A percentile compares a stretch with the other conserved stretches of the same genome.
phyloP scores from a whole-genome alignment of 2,329 filamentous ascomycete genomes.

The Xylaria multiplex region DNA sequence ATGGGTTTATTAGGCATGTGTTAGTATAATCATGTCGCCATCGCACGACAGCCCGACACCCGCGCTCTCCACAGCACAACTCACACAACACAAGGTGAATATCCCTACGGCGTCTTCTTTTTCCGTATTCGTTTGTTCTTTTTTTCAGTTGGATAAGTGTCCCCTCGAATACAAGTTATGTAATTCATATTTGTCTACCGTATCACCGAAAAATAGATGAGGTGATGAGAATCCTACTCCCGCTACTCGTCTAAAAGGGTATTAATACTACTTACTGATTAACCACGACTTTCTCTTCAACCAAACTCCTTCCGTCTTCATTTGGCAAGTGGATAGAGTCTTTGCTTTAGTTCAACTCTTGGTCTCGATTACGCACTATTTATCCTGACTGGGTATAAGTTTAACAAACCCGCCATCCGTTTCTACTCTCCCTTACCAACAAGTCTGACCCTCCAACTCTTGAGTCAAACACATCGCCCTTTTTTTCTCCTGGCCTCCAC shows the following conservation, averaged over 20 bases:
- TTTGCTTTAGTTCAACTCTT: constrained; percentile 2
- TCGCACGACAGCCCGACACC: constrained; percentile 42
- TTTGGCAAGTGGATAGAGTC: constrained; percentile 20
- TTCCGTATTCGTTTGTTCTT: too few species aligned
- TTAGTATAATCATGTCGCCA: constrained; percentile 37
- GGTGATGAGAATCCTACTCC: constrained; percentile 14
- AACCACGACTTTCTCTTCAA: constrained; percentile 1
- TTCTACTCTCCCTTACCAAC: constrained; percentile 16
- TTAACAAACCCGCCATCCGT: constrained; percentile 13
- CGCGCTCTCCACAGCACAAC: constrained; percentile 33
- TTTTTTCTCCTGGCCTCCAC: neutral
- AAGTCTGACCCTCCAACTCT: neutral
- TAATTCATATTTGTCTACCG: constrained; percentile 5
- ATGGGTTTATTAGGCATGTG: neutral
- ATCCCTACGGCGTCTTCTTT: neutral
- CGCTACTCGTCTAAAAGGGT: constrained; percentile 10
- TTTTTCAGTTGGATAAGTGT: constrained; percentile 28
- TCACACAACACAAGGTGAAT: constrained; percentile 21
- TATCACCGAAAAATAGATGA: constrained; percentile 9
- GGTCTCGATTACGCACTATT: constrained; percentile 11
- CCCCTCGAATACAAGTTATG: constrained; percentile 1
- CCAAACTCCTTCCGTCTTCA: constrained; percentile 15
- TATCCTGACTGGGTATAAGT: constrained; percentile 14
- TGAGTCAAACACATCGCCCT: constrained; percentile 12
- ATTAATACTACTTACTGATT: constrained; percentile 6